phyloP scores from a whole-genome alignment of 169 alveolate species.

The Plasmodium billcollinsi region DNA sequence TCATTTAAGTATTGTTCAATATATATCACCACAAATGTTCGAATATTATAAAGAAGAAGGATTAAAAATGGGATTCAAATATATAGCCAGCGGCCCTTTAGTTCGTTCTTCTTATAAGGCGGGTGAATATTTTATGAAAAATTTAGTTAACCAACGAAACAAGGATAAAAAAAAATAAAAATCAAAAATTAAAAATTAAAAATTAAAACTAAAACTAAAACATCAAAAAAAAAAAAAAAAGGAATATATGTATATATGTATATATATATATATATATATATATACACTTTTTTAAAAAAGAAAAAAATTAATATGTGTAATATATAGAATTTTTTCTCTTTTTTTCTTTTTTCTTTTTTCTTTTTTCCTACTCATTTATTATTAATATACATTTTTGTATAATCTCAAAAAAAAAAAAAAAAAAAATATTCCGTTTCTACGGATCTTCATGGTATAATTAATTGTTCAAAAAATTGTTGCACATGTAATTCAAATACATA shows the following conservation, averaged over 20 bases:
- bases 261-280: no score
- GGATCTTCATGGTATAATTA: no score
- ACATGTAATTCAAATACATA: not conserved
- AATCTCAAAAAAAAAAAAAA: no score
- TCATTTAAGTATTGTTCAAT: slow-evolving; percentile 79
- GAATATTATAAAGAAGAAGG: slow-evolving; percentile 70
- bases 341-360: no score
- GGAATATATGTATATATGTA: no score
- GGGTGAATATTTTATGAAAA: slow-evolving; percentile 81
- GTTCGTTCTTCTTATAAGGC: slow-evolving; percentile 83
- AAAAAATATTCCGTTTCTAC: no score
- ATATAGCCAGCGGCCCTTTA: slow-evolving; percentile 84
- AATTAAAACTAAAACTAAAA: not conserved
- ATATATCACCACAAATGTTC: slow-evolving; percentile 78
- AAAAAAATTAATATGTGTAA: no score
- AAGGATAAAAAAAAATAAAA: not conserved
- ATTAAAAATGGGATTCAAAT: slow-evolving; percentile 80
- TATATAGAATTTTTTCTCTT: no score
- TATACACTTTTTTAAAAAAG: no score
- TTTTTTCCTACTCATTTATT: no score
- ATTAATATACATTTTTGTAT: no score
- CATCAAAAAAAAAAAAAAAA: not conserved
- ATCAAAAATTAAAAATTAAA: not conserved
- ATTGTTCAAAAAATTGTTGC: not conserved
- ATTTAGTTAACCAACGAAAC: slow-evolving; percentile 33